Base-by-base conservation (phyloP, 257 asterid species). In the Prunella vulgaris region DNA sequence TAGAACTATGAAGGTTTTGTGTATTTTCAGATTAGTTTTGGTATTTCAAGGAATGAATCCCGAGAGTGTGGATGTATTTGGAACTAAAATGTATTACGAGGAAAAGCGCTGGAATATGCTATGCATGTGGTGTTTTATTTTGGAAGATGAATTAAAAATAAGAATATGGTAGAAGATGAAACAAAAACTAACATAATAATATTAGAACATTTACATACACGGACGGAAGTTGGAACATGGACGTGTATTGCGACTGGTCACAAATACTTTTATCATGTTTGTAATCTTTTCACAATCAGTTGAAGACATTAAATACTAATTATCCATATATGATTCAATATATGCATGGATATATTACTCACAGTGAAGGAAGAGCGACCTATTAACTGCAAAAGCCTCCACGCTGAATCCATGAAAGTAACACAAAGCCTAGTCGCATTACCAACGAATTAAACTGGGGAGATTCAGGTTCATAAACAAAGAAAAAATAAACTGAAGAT, bases 331-430 rank as follows among this genome's bases (percentile, higher is more conserved):
- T 30, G 9, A 56, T 27, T 60, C 64, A 59, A 49, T n/a, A 13
- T 5, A 52, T 15, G 7, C 14, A 27, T 53, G 38, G 25, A 76
- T 48, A 20, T 52, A 62, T 69, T 60, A 85, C 98, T 87, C 77
- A 86, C 97, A 60, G 82, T 80, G 76, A 91, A 80, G 22, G 73
- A 77, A 62, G 86, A 71, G 74, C 70, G 64, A 22, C 90, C 95
- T 69, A 86, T 58, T 65, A 76, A 74, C 77, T 81, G 84, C 81
- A 93, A 64, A 70, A 87, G 78, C 66, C 83, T 78, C 90, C 88
- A 86, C 22, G 88, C 78, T 17, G 84, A 81, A 79, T 79, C 90
- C 88, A 87, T 81, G 83, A 67, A 85, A 72, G 88, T 76, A 69
- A 88, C 86, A 72, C 95, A 93, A 74, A 83, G 65, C 87, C 95